Evolutionary conservation across 2,329 filamentous ascomycete species (phyloP).

Genomic region (Alternaria gaisen): DNA sequence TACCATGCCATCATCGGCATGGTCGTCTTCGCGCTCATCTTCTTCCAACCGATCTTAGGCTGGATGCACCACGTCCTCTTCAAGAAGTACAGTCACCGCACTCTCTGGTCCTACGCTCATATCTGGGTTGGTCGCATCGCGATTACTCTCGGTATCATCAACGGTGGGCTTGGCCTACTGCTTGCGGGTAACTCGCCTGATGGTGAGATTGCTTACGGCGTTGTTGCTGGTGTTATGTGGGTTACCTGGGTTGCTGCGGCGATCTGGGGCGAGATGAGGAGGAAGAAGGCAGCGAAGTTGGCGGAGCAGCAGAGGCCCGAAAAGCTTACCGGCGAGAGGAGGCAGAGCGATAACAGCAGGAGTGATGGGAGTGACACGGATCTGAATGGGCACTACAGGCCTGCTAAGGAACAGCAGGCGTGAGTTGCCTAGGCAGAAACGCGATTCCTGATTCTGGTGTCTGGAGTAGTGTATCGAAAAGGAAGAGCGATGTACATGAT

Average conservation of each 20-base stretch:
- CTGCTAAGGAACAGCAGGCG: background rate
- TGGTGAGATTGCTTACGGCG: constrained; percentile 58
- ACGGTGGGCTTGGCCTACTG: constrained; percentile 64
- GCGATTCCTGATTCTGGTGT: background rate
- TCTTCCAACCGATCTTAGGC: constrained; percentile 65
- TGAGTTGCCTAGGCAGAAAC: background rate
- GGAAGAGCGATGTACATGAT: background rate
- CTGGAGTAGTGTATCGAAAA: background rate
- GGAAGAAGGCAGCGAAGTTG: constrained; percentile 14
- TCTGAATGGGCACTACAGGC: background rate
- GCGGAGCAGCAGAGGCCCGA: background rate
- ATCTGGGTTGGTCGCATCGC: constrained; percentile 64
- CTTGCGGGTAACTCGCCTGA: constrained; percentile 52
- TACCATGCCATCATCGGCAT: constrained; percentile 65
- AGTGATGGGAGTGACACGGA: background rate
- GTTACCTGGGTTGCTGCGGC: constrained; percentile 41
- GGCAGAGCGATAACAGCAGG: background rate
- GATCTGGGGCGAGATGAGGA: constrained; percentile 41
- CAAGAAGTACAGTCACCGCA: constrained; percentile 57
- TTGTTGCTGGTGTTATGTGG: constrained; percentile 60
- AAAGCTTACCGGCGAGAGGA: background rate
- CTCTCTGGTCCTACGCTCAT: constrained; percentile 60
- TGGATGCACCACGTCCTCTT: constrained; percentile 62
- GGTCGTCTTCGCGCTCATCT: constrained; percentile 58
- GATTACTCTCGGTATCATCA: constrained; percentile 64